Percentiles rank a stretch among this genome's conserved stretches.
Evolutionary conservation across 202 grass and related monocot genomes (phyloP).

Genomic region (Setaria italica): DNA sequence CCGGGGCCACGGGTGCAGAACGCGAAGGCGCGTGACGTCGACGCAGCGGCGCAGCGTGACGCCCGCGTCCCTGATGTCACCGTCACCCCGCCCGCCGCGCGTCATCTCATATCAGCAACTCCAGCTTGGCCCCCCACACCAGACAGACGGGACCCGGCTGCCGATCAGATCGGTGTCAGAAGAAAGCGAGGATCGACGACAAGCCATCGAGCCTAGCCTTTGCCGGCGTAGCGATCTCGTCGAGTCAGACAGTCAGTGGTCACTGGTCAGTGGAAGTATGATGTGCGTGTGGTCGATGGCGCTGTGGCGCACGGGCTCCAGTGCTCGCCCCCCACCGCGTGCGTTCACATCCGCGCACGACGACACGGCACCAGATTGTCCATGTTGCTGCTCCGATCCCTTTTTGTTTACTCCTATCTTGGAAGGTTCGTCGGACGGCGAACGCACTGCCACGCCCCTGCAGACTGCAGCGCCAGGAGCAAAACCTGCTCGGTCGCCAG

Average conservation of each 20-base stretch:
- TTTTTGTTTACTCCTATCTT: not conserved
- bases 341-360: not conserved
- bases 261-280: not conserved
- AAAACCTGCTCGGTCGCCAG: not conserved
- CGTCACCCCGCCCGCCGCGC: conserved; percentile 4
- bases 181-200: not conserved
- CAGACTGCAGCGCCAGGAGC: not conserved
- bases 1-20: not conserved
- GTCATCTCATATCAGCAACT: not conserved
- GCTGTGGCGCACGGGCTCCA: conserved; percentile 10
- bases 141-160: not conserved
- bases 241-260: too few relatives aligned
- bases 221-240: not conserved
- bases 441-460: not conserved
- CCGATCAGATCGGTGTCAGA: not conserved
- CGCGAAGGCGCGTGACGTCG: conserved; percentile 45
- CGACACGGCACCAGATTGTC: not conserved
- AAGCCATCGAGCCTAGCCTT: not conserved
- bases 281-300: not conserved
- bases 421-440: too few relatives aligned
- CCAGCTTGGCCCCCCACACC: too few relatives aligned
- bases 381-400: not conserved
- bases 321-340: not conserved
- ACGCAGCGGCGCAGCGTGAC: conserved; percentile 38
- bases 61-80: conserved; percentile 50